Evolutionary conservation across 2,329 filamentous ascomycete species (phyloP).

Genomic region (Cladosporium colombiae): DNA sequence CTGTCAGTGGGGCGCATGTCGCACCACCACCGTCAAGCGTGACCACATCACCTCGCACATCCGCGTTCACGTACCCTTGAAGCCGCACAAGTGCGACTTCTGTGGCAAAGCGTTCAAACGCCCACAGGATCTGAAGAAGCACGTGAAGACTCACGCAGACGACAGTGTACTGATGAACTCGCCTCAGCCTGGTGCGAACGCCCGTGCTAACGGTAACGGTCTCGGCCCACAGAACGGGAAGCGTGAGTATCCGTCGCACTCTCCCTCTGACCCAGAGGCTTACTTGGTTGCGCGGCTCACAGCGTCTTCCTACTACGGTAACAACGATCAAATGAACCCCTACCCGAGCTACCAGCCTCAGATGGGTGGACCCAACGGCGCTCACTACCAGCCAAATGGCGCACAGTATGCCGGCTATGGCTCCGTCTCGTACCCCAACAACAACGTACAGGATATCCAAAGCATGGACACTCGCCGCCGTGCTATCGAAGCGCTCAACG

Average conservation of each 20-base stretch:
- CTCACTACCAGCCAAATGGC: constrained; percentile 29
- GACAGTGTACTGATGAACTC: constrained; percentile 76
- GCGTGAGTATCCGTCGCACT: constrained; percentile 41
- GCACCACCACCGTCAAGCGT: constrained; percentile 95
- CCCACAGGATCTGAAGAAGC: constrained; percentile 98
- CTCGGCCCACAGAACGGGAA: constrained; percentile 41
- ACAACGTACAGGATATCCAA: constrained; percentile 39
- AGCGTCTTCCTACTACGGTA: constrained; percentile 37
- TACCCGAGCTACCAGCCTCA: constrained; percentile 36
- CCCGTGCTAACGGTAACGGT: constrained; percentile 28
- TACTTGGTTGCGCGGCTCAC: constrained; percentile 25
- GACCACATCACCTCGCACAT: constrained; percentile 99
- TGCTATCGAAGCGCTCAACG: constrained; percentile 78
- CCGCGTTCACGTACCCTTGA: constrained; percentile 95
- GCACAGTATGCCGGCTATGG: constrained; percentile 41
- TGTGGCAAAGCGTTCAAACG: constrained; percentile 99
- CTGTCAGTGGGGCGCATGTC: constrained; percentile 95
- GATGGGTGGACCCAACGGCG: constrained; percentile 27
- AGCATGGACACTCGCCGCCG: constrained; percentile 74
- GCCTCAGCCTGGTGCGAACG: constrained; percentile 53
- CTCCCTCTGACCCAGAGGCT: constrained; percentile 23
- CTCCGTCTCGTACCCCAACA: constrained; percentile 50
- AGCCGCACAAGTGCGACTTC: constrained; percentile 98
- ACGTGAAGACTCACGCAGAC: constrained; percentile 98
- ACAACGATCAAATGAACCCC: constrained; percentile 35